Conservation (phyloP, 129 eudicot genomes). For the Glebionis coronaria region DNA sequence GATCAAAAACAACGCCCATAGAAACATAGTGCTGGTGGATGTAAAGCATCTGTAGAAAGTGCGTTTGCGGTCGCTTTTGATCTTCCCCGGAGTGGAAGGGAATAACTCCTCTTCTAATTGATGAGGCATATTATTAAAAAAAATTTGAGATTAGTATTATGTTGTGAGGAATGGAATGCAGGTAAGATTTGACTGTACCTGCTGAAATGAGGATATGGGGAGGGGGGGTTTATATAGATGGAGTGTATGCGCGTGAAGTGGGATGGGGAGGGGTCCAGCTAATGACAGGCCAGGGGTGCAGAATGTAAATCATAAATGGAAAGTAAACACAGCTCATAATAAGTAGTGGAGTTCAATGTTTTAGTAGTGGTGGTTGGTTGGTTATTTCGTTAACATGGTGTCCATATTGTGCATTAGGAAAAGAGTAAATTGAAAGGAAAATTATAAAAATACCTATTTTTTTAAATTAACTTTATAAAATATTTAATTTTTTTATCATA, state of each 20-base stretch:
- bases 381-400: no score
- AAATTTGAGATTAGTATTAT: neutral
- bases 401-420: no score
- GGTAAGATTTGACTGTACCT: conserved; percentile 26
- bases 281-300: conserved; percentile 14
- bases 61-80: conserved; percentile 34
- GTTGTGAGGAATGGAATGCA: neutral
- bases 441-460: no score
- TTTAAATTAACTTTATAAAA: no score
- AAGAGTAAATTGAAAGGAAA: no score
- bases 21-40: conserved; percentile 42
- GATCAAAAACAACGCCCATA: conserved; percentile 35
- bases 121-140: conserved; percentile 2
- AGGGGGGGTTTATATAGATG: conserved; percentile 19
- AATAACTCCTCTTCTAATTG: conserved; percentile 20
- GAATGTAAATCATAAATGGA: conserved; percentile 13
- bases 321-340: conserved; percentile 25
- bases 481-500: no score
- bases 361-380: no score
- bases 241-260: conserved; percentile 31
- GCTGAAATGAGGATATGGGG: conserved; percentile 4
- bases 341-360: conserved; percentile 6
- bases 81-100: conserved; percentile 43
- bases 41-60: conserved; percentile 35
- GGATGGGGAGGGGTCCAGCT: conserved; percentile 20